Evolutionary conservation across 1,284 basidiomycete genomes (phyloP).

Genomic region (Schizophyllum amplum): DNA sequence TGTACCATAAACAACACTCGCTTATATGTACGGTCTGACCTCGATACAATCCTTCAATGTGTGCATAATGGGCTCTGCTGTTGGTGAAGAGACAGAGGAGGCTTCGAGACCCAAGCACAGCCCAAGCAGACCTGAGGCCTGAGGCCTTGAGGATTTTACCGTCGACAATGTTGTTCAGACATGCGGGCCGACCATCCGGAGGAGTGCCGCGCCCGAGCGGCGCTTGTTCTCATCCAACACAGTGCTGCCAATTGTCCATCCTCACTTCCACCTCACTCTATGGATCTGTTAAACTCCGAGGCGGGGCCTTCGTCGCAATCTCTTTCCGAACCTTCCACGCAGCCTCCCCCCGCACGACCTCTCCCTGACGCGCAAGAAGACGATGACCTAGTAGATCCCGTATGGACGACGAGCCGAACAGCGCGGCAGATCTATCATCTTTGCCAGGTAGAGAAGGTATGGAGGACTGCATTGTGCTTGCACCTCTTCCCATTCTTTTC

Average conservation of each 20-base stretch:
- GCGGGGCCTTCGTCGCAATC: too few species aligned
- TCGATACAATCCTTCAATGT: not conserved
- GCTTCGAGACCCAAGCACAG: too few species aligned
- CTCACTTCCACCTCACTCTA: too few species aligned
- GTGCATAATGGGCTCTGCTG: too few species aligned
- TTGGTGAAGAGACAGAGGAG: too few species aligned
- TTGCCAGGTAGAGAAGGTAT: conserved; percentile 70
- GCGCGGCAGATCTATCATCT: conserved; percentile 74
- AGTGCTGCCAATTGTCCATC: too few species aligned
- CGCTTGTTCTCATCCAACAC: not conserved
- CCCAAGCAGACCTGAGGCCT: too few species aligned
- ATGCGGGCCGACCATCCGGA: not conserved
- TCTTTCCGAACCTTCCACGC: conserved; percentile 14
- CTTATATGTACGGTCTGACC: not conserved
- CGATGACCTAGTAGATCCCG: conserved; percentile 47
- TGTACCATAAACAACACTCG: not conserved
- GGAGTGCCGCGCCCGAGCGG: not conserved
- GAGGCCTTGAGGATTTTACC: too few species aligned
- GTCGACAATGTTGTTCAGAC: not conserved
- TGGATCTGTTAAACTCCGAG: not conserved
- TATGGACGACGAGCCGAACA: conserved; percentile 74
- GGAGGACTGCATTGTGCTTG: too few species aligned
- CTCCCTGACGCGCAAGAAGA: not conserved
- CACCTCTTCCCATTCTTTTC: too few species aligned
- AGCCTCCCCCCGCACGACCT: too few species aligned